A percentile compares a stretch with the other conserved stretches of the same genome.
Conservation (phyloP, 2,329 filamentous ascomycete genomes). For the Aspergillus tanneri region DNA sequence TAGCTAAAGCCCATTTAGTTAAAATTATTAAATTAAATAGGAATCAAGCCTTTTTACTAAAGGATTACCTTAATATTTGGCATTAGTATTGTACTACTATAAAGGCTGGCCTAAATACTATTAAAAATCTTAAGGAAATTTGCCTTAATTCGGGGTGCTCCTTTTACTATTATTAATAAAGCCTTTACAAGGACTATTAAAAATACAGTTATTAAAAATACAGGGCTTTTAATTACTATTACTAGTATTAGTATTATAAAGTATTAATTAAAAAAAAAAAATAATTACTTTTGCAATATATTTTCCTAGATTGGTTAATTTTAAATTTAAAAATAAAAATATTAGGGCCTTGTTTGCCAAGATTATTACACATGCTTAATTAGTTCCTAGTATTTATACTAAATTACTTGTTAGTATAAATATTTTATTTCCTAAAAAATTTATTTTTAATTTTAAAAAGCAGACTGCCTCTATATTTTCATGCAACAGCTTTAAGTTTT, state of each 20-base stretch:
- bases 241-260: not conserved
- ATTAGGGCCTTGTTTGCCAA: not conserved
- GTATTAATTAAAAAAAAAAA: not conserved
- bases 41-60: too few species aligned
- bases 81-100: not conserved
- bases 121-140: not conserved
- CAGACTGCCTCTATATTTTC: not conserved
- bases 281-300: not conserved
- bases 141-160: not conserved
- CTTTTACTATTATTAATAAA: not conserved
- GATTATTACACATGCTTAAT: not conserved
- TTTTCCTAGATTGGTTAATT: not conserved
- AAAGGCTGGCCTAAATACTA: not conserved
- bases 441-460: not conserved
- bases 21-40: too few species aligned
- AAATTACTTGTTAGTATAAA: not conserved
- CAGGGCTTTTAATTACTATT: not conserved
- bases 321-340: not conserved
- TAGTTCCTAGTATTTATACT: not conserved
- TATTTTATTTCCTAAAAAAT: not conserved
- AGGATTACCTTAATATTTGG: too few species aligned
- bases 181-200: not conserved
- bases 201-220: not conserved
- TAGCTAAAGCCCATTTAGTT: too few species aligned
- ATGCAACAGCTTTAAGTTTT: not conserved